Evolutionary conservation across 345 rosid genomes (phyloP), one percentile per base, ranked within the genome.

Genomic region (Acer saccharum): DNA sequence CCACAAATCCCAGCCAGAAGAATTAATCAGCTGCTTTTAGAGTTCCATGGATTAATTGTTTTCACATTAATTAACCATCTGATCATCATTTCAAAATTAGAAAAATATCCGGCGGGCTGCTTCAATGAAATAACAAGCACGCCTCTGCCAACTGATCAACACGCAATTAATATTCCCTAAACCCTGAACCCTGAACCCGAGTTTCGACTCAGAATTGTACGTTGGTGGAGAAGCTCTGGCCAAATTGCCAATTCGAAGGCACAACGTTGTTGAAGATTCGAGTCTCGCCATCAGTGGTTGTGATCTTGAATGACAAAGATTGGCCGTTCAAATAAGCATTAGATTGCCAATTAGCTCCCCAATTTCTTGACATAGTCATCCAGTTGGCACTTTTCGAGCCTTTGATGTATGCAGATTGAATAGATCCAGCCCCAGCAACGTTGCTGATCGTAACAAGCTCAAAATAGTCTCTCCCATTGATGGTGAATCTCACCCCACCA

Each of bases 301-400:
- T 92, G 83, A 92, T 79, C 78, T 83, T 77, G 84, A 95, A 93
- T 41, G 99, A 95, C 68, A 95, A 74, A 25, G 96, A 81, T 78
- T 95, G 99, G 1, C 91, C 94, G 35, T 95, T 83, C 29, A 95
- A 94, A 79, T 92, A 89, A 18, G 88, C 79, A 76, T 95, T 95
- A 8, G 98, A 92, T 79, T 95, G 99, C 99, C 99, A 95, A 57
- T 95, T 92, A 44, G 97, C 89, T 44, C 99, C 98, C 99, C 99
- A 92, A 64, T 95, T 95, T 60, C 97, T 90, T 17, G 98, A 92
- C 98, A 92, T 92, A 1, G 97, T 70, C 79, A 82, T 79, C 99
- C 98, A 95, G 20, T 84, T 85, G 0, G 93, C 39, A 35, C 39
- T 93, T 62, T 84, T 93, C 29, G 97, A 87, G 32, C 98, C 98